Conservation (phyloP, 306 rosid species). For the Adenanthera pavonina region DNA sequence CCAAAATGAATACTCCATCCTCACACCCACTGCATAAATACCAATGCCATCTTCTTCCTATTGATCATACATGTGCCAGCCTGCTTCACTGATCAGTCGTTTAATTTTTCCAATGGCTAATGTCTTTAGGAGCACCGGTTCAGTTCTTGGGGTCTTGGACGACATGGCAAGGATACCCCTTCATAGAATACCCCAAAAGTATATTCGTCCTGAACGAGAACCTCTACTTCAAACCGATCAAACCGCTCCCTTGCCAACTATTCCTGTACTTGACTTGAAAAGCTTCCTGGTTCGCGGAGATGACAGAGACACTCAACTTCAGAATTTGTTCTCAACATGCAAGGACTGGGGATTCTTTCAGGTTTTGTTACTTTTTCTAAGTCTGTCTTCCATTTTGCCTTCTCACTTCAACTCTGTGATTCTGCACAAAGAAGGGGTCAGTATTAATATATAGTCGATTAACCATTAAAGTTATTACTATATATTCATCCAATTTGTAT, state of each 20-base stretch:
- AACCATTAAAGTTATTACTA: background rate
- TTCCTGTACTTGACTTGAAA: constrained; percentile 68
- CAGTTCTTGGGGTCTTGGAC: constrained; percentile 49
- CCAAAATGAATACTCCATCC: constrained; percentile 28
- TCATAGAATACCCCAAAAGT: constrained; percentile 50
- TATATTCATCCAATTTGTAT: background rate
- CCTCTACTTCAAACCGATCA: constrained; percentile 36
- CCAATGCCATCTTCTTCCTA: background rate
- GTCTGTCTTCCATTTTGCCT: background rate
- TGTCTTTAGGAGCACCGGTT: constrained; percentile 34
- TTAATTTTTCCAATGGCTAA: constrained; percentile 31
- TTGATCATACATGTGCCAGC: background rate
- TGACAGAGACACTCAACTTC: constrained; percentile 41
- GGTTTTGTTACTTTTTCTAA: constrained; percentile 61
- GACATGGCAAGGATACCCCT: constrained; percentile 35
- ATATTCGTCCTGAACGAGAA: constrained; percentile 48
- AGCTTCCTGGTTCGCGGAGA: constrained; percentile 28
- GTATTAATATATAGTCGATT: background rate
- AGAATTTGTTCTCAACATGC: constrained; percentile 62
- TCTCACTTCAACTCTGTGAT: background rate
- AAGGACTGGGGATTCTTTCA: constrained; percentile 85
- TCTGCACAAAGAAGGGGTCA: background rate
- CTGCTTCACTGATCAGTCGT: background rate
- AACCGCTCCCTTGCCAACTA: constrained; percentile 31
- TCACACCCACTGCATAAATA: constrained; percentile 32